Evolutionary conservation across 2,329 filamentous ascomycete species (phyloP).

Genomic region (Dendryphion nanum): DNA sequence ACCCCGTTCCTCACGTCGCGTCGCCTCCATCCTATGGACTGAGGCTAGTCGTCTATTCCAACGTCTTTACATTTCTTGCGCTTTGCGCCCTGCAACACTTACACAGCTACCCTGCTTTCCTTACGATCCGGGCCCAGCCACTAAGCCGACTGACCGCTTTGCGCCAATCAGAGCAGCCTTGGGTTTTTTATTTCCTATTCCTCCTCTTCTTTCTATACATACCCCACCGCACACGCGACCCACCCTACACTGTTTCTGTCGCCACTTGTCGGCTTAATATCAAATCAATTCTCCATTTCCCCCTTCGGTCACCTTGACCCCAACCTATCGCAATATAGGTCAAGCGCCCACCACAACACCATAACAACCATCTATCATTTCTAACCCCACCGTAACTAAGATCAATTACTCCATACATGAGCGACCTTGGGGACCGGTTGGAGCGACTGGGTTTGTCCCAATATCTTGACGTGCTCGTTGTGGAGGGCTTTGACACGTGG

Average conservation of each 20-base stretch:
- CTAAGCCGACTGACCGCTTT: conserved; percentile 9
- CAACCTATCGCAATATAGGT: too few species aligned
- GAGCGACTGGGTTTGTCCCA: conserved; percentile 75
- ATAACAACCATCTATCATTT: too few species aligned
- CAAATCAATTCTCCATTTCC: not conserved
- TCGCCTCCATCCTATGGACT: conserved; percentile 25
- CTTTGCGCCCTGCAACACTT: conserved; percentile 42
- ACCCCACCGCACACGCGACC: conserved; percentile 8
- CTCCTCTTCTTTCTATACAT: conserved; percentile 19
- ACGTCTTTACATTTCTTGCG: conserved; percentile 36
- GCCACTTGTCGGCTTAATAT: conserved; percentile 23
- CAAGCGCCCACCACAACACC: too few species aligned
- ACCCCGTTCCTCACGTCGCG: conserved; percentile 19
- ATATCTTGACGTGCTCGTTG: conserved; percentile 70
- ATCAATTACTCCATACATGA: conserved; percentile 59
- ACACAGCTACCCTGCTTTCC: conserved; percentile 26
- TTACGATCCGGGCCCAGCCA: conserved; percentile 22
- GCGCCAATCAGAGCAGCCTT: conserved; percentile 24
- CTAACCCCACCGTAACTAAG: not conserved
- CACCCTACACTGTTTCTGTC: conserved; percentile 7
- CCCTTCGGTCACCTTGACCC: not conserved
- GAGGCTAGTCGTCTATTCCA: conserved; percentile 15
- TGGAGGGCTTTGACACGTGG: conserved; percentile 84
- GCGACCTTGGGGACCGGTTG: conserved; percentile 65
- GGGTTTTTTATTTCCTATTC: conserved; percentile 28